phyloP scores from a whole-genome alignment of 805 yeast species.

The Kodamaea nitidulidarum region DNA sequence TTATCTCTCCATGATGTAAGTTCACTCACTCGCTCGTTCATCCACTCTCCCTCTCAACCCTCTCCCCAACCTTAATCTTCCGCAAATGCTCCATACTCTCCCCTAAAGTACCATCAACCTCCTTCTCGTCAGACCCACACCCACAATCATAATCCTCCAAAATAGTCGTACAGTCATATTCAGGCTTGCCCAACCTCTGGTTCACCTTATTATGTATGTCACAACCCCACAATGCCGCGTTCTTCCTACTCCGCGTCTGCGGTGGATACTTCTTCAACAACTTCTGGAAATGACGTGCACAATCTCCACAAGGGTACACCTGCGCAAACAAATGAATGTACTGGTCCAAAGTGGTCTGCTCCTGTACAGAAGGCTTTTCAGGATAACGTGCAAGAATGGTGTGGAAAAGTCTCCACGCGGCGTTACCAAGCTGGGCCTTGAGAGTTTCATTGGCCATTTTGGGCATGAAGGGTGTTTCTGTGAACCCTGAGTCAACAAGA shows the following conservation, averaged over 20 bases:
- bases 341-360: slow-evolving; percentile 56
- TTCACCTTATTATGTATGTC: slow-evolving; percentile 86
- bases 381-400: slow-evolving; percentile 92
- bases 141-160: slow-evolving; percentile 95
- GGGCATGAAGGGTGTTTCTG: slow-evolving; percentile 69
- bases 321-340: slow-evolving; percentile 78
- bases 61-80: slow-evolving; percentile 44
- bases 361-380: slow-evolving; percentile 63
- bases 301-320: slow-evolving; percentile 96
- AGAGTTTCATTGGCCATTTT: slow-evolving; percentile 84
- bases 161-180: slow-evolving; percentile 81
- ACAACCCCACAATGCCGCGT: slow-evolving; percentile 96
- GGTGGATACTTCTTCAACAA: slow-evolving; percentile 75
- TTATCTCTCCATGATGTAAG: no score
- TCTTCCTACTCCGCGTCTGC: slow-evolving; percentile 67
- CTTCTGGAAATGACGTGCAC: slow-evolving; percentile 84
- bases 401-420: slow-evolving; percentile 89
- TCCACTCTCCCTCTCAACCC: slow-evolving; percentile 22
- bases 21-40: no score
- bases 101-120: slow-evolving; percentile 39
- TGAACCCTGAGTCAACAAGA: slow-evolving; percentile 10
- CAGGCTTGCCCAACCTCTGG: slow-evolving; percentile 58
- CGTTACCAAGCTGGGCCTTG: slow-evolving; percentile 80
- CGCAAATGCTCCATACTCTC: slow-evolving; percentile 38
- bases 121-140: slow-evolving; percentile 74